phyloP scores from a whole-genome alignment of 2,329 filamentous ascomycete genomes.

The Phyllosticta citribraziliensis region DNA sequence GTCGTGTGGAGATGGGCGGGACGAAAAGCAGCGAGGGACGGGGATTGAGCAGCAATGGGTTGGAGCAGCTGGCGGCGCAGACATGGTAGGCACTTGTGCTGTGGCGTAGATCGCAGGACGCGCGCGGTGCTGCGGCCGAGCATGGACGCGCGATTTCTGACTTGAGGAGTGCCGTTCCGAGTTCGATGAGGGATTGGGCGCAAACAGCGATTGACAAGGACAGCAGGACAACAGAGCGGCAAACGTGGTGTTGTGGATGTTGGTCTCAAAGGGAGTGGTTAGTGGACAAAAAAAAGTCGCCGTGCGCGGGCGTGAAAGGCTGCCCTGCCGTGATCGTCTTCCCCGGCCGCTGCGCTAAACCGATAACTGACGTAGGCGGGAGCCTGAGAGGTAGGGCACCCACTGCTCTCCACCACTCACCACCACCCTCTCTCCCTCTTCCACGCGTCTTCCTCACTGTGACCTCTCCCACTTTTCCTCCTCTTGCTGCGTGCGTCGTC shows the following conservation, averaged over 20 bases:
- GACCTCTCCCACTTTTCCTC: neutral
- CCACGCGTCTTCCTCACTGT: neutral
- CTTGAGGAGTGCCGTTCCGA: no score
- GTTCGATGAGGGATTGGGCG: neutral
- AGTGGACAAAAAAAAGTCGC: constrained; percentile 1
- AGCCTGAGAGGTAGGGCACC: neutral
- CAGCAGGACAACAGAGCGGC: neutral
- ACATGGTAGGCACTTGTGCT: constrained; percentile 7
- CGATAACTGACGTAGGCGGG: neutral
- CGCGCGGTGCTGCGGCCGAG: constrained; percentile 2
- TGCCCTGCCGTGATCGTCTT: neutral
- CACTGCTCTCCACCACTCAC: neutral
- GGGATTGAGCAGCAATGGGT: neutral
- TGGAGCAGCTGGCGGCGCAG: neutral
- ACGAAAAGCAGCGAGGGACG: neutral
- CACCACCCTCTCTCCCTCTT: neutral
- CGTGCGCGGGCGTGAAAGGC: no score
- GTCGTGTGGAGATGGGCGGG: neutral
- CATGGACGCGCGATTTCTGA: neutral
- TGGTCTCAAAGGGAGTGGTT: neutral
- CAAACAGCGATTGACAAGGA: neutral
- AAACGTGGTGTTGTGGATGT: neutral
- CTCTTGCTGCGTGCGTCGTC: neutral
- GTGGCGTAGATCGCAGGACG: neutral
- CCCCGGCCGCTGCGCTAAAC: neutral